Evolutionary conservation across 2,329 filamentous ascomycete genomes (phyloP).

Genomic region (Didymella lethalis): DNA sequence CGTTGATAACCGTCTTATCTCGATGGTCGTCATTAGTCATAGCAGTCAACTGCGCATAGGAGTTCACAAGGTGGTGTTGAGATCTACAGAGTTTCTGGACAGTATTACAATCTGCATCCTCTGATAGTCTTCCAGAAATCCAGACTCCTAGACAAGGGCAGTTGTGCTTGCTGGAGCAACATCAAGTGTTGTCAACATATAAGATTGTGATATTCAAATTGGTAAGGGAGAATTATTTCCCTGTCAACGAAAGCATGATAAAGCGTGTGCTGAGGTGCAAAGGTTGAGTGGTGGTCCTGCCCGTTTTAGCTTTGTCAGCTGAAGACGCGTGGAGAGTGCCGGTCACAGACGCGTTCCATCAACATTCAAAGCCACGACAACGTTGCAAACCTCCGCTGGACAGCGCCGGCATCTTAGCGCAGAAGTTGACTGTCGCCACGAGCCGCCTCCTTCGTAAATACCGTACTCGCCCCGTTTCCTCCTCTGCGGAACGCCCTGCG

Average conservation of each 20-base stretch:
- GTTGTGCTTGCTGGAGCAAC: neutral
- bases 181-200: neutral
- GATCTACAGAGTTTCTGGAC: neutral
- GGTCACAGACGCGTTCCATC: neutral
- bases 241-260: no score
- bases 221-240: neutral
- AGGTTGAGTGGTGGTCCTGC: neutral
- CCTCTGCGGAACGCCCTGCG: neutral
- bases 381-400: neutral
- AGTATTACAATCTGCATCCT: neutral
- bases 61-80: neutral
- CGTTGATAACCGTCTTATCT: slow-evolving; percentile 22
- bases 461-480: neutral
- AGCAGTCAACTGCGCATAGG: neutral
- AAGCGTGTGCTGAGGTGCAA: neutral
- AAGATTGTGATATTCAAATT: neutral
- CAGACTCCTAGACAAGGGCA: neutral
- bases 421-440: neutral
- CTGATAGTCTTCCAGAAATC: neutral
- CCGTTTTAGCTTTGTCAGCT: neutral
- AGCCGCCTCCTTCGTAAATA: neutral
- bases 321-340: neutral
- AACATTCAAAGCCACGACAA: neutral
- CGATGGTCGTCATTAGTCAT: slow-evolving; percentile 18
- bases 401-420: neutral